Conservation (phyloP, 768 basidiomycete species). For the Rhizopogon vinicolor region DNA sequence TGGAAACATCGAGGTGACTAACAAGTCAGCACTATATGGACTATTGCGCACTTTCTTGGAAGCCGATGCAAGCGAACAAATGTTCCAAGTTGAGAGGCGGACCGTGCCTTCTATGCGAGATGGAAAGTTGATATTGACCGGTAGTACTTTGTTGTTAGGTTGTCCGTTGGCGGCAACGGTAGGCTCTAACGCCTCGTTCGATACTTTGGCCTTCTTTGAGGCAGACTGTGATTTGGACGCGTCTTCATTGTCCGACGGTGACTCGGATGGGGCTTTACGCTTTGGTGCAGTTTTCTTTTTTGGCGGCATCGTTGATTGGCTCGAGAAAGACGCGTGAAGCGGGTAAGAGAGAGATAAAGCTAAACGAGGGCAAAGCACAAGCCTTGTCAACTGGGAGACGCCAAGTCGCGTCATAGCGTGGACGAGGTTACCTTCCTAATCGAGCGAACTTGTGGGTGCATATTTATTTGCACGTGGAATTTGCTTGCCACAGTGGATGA, state of each 20-base stretch:
- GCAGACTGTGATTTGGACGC: slow-evolving; percentile 13
- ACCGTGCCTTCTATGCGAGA: slow-evolving; percentile 41
- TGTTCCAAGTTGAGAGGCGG: slow-evolving; percentile 72
- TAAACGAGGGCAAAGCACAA: neutral
- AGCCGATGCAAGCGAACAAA: slow-evolving; percentile 70
- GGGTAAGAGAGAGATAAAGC: neutral
- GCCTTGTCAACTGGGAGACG: no score
- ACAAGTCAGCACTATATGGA: neutral
- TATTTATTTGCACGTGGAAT: slow-evolving; percentile 10
- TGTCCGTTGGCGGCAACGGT: slow-evolving; percentile 40
- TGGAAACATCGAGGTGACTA: neutral
- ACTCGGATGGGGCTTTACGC: slow-evolving; percentile 24
- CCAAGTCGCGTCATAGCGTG: neutral
- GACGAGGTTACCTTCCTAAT: neutral
- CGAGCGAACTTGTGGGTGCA: slow-evolving; percentile 10
- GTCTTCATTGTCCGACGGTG: slow-evolving; percentile 21
- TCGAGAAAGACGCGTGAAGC: neutral
- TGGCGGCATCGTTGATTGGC: slow-evolving; percentile 21
- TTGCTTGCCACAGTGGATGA: neutral
- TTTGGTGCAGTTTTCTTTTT: slow-evolving; percentile 27
- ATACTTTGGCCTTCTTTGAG: slow-evolving; percentile 23
- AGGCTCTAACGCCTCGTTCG: slow-evolving; percentile 11
- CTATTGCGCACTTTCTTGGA: slow-evolving; percentile 62
- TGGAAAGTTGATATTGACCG: slow-evolving; percentile 56
- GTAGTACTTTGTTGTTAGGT: slow-evolving; percentile 71